Conservation (phyloP, 352 stramenopile genomes). For the Bremia lactucae region DNA sequence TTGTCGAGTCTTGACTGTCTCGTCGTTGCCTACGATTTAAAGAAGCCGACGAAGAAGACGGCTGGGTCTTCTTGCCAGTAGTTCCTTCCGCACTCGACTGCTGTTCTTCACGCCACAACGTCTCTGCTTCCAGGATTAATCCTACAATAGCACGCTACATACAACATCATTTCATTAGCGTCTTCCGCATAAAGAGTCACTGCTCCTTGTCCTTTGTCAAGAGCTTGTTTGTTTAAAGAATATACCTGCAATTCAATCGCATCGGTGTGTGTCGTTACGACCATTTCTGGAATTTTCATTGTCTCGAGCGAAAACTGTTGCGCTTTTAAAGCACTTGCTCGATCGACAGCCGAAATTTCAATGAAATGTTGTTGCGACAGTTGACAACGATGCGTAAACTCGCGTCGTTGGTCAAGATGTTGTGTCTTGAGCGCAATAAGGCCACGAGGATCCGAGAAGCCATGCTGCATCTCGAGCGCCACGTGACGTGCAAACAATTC, state of each 20-base stretch:
- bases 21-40: conserved; percentile 13
- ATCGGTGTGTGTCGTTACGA: conserved; percentile 36
- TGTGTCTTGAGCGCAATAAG: conserved; percentile 50
- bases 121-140: conserved; percentile 62
- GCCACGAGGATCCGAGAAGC: conserved; percentile 30
- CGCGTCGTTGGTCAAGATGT: conserved; percentile 49
- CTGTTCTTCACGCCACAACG: conserved; percentile 49
- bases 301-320: conserved; percentile 64
- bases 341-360: conserved; percentile 62
- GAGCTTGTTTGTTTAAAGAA: neutral
- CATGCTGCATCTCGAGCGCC: conserved; percentile 33
- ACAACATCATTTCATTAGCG: neutral
- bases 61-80: conserved; percentile 17
- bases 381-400: conserved; percentile 56
- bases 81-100: conserved; percentile 9
- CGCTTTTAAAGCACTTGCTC: conserved; percentile 38
- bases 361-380: conserved; percentile 76
- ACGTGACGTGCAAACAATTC: conserved; percentile 54
- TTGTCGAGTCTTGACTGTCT: conserved; percentile 27
- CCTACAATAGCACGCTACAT: conserved; percentile 48
- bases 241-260: conserved; percentile 41
- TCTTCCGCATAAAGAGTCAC: neutral
- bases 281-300: conserved; percentile 65
- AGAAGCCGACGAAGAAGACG: conserved; percentile 5
- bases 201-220: neutral